Evolutionary conservation across 805 yeast species (phyloP).

Genomic region (Blastobotrys parvus): DNA sequence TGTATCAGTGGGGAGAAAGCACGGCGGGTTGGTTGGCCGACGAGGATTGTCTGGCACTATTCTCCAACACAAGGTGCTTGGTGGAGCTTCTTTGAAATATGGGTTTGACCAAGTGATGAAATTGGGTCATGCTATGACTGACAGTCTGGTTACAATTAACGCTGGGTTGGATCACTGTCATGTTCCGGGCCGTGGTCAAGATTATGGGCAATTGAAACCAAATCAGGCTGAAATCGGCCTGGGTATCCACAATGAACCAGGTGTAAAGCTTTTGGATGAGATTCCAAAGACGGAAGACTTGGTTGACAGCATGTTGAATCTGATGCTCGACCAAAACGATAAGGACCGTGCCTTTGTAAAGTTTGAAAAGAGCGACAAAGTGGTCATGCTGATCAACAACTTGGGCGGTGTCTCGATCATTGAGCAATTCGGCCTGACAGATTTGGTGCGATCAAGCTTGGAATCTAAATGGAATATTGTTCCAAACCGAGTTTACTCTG

Average conservation of each 20-base stretch:
- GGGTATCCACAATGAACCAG: constrained; percentile 94
- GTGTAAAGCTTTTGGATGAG: constrained; percentile 51
- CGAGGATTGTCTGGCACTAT: constrained; percentile 89
- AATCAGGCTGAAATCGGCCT: constrained; percentile 79
- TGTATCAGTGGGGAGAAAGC: constrained; percentile 79
- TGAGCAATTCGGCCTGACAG: constrained; percentile 63
- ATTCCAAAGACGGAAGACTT: constrained; percentile 63
- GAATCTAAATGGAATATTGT: constrained; percentile 38
- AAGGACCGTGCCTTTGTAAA: constrained; percentile 72
- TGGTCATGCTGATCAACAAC: constrained; percentile 66
- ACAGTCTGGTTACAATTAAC: constrained; percentile 62
- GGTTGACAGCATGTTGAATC: constrained; percentile 45
- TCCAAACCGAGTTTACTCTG: constrained; percentile 63
- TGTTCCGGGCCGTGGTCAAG: constrained; percentile 65
- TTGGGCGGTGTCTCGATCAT: constrained; percentile 81
- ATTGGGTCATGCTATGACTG: constrained; percentile 82
- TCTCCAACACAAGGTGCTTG: constrained; percentile 71
- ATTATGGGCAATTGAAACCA: constrained; percentile 40
- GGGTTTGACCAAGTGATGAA: constrained; percentile 53
- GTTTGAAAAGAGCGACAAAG: constrained; percentile 54
- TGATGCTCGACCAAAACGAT: constrained; percentile 55
- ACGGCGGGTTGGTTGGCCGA: constrained; percentile 85
- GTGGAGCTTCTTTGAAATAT: constrained; percentile 47
- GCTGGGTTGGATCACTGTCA: constrained; percentile 81
- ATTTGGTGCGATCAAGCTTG: constrained; percentile 44